Evolutionary conservation across 257 asterid genomes (phyloP), one percentile per base, ranked within the genome.

Genomic region (Nicotiana noctiflora): DNA sequence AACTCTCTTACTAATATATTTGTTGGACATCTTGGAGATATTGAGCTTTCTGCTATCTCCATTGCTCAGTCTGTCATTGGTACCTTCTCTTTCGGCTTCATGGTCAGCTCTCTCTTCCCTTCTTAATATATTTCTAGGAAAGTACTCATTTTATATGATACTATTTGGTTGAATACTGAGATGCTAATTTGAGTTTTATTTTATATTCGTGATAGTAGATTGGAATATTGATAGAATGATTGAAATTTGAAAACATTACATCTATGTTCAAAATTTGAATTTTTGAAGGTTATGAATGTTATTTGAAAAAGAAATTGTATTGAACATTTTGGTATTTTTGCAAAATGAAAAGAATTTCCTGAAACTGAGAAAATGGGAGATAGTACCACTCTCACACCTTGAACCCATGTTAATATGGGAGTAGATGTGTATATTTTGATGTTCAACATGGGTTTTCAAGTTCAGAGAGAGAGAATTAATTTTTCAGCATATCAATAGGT

Each of bases 1-100:
- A 80, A 56, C 79, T 67, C 93, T 8, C 88, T 89, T 10, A 84
- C 95, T 19, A 85, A 83, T 74, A 82, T 93, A 27, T 93, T 90
- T 84, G 97, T 90, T 66, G 98, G 98, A 4, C 98, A 93, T 60
- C 87, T 92, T 21, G 97, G 98, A 8, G 92, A 92, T 61, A 19
- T 88, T 64, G 88, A 93, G 77, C 97, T 93, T 80, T 85, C 95
- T 6, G 91, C 98, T 21, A 85, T 91, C 76, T 88, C 97, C 2
- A 92, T 93, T 81, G 92, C 97, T 2, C 83, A 86, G 70, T 92
- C 93, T 1, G 93, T 90, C 77, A 84, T 93, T 63, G 79, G 85
- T 27, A 91, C 90, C 59, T 90, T 93, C 87, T 70, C 94, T 23
- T 90, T 90, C 67, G 97, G 98, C 19, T 79, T 79, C 40, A 44